Evolutionary conservation across 129 eudicot species (phyloP).

Genomic region (Gnaphalium uliginosum): DNA sequence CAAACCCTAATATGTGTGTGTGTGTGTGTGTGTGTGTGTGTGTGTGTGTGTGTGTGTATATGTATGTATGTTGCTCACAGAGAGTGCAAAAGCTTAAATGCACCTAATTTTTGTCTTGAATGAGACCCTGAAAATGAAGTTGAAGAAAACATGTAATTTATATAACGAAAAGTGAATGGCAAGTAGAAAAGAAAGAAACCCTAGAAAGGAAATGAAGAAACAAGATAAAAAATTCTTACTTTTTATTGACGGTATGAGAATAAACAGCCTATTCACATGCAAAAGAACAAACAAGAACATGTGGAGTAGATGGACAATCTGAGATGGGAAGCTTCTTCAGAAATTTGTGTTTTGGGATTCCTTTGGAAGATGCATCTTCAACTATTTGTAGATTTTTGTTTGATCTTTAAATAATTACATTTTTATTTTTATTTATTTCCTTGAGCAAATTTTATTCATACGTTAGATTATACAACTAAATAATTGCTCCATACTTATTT

Average conservation of each 20-base stretch:
- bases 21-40: background rate
- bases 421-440: no score
- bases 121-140: conserved; percentile 26
- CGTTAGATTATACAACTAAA: no score
- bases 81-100: conserved; percentile 20
- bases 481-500: no score
- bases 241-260: conserved; percentile 2
- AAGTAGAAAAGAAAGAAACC: conserved; percentile 8
- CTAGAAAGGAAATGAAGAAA: conserved; percentile 24
- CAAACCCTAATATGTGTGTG: no score
- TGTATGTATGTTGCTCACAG: background rate
- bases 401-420: no score
- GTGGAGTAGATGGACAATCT: background rate
- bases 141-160: background rate
- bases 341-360: background rate
- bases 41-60: background rate
- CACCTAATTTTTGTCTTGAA: conserved; percentile 33
- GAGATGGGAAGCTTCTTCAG: background rate
- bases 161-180: background rate
- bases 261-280: conserved; percentile 10
- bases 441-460: no score
- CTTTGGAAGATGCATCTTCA: background rate
- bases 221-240: conserved; percentile 21
- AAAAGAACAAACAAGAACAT: background rate
- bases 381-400: background rate